Evolutionary conservation across 768 basidiomycete genomes (phyloP), one percentile per base, ranked within the genome.

Genomic region (Lyophyllum shimeji): DNA sequence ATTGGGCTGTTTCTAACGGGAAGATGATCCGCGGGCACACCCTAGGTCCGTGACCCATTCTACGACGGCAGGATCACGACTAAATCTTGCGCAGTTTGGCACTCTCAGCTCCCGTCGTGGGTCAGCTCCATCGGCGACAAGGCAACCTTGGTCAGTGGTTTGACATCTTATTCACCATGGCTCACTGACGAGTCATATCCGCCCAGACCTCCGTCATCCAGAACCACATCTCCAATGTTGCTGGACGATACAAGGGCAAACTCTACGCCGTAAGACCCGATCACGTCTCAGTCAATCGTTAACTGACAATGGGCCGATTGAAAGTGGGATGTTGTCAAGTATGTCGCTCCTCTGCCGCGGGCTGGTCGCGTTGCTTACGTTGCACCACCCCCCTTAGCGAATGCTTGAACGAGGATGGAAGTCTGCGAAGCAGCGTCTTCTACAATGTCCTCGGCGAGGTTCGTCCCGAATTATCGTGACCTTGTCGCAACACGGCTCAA

Each of bases 321-420:
- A 17, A 55, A 76, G 74, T 78, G 76, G 77, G 74, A 76, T 57
- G 75, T 76, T 50, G 70, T 64, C 70, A 78, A 79, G 75, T 77
- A 52, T 43, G 71, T 61, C 12, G 4, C 15, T 37, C 15, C 15
- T 12, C 15, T 37, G 12, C 34, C n/a, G n/a, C 27, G 2, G 2
- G 7, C n/a, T 23, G 27, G 4, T 24, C 18, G 23, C 29, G 9
- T 9, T 21, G 24, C 37, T 53, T 12, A 53, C 29, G 15, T 17
- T 15, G 54, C 4, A 8, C 9, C 15, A 6, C 34, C 15, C 6
- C 24, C 7, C 34, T 21, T 31, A 76, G 76, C 56, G 80, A 82
- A 65, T 78, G 78, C 51, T 72, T 83, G 65, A 80, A 81, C 66
- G 81, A 82, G 56, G 75, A 81, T 60, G 80, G 81, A 43, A 72